Conservation (phyloP, 1,284 basidiomycete species). For the Austroboletus niveus region DNA sequence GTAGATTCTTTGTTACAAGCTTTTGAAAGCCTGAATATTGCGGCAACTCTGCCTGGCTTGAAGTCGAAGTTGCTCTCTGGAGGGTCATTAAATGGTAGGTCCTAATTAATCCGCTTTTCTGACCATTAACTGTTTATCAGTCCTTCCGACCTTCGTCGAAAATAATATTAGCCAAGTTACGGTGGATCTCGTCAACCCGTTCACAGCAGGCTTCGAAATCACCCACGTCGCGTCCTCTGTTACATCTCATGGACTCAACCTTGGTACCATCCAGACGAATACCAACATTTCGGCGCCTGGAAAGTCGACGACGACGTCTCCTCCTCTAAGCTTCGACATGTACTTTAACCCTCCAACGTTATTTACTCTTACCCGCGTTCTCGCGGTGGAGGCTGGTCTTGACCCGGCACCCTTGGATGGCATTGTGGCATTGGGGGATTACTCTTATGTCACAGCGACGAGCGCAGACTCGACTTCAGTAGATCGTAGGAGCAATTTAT, state of each 20-base stretch:
- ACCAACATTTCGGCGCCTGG: conserved; percentile 56
- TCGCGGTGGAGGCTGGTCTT: conserved; percentile 65
- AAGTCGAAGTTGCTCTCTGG: conserved; percentile 54
- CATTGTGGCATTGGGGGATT: conserved; percentile 70
- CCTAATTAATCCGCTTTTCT: not conserved
- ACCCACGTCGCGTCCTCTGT: conserved; percentile 65
- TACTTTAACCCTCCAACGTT: conserved; percentile 72
- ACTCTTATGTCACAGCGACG: conserved; percentile 52
- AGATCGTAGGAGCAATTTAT: conserved; percentile 47
- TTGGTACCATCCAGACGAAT: conserved; percentile 62
- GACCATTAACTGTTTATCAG: conserved; percentile 31
- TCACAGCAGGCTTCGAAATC: conserved; percentile 60
- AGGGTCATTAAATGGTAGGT: conserved; percentile 53
- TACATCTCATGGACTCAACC: conserved; percentile 58
- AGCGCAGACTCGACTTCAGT: conserved; percentile 36
- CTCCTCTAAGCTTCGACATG: conserved; percentile 59
- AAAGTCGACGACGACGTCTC: conserved; percentile 57
- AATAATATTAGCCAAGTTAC: conserved; percentile 69
- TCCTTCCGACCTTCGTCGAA: conserved; percentile 62
- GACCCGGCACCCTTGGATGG: conserved; percentile 64
- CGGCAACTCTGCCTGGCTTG: conserved; percentile 62
- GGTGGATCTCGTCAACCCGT: conserved; percentile 69
- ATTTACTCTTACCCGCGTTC: conserved; percentile 67
- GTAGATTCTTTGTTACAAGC: conserved; percentile 61
- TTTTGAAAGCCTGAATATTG: conserved; percentile 61